Evolutionary conservation across 202 grass and related monocot genomes (phyloP).

Genomic region (Digitaria exilis): DNA sequence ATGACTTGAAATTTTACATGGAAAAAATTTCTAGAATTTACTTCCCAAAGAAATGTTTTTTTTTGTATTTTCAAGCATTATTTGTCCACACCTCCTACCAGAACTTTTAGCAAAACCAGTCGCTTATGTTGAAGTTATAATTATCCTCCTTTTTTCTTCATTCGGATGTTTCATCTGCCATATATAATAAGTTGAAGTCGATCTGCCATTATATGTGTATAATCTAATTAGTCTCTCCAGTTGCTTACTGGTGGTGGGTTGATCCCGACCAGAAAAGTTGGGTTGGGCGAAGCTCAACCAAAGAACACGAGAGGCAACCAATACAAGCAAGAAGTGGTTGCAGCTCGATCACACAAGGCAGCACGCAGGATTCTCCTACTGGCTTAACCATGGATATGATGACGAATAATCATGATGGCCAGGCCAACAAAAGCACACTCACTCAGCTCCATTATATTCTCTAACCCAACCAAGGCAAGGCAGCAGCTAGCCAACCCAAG

Average conservation of each 20-base stretch:
- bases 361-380: constrained; percentile 21
- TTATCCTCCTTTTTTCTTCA: neutral
- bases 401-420: constrained; percentile 28
- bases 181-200: neutral
- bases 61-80: no score
- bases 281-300: constrained; percentile 7
- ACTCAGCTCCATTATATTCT: neutral
- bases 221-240: neutral
- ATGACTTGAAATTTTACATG: neutral
- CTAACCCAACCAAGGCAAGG: constrained; percentile 2
- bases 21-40: no score
- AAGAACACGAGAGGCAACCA: neutral
- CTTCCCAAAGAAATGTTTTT: neutral
- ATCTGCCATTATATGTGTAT: no score
- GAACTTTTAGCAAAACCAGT: neutral
- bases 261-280: constrained; percentile 10
- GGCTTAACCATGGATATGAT: constrained; percentile 16
- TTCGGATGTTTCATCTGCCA: neutral
- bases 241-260: neutral
- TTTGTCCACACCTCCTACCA: neutral
- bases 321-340: constrained; percentile 5
- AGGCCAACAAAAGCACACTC: constrained; percentile 31
- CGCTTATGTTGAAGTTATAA: no score
- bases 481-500: constrained; percentile 31
- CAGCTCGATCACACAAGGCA: neutral